These are phyloP conservation scores for Cairneyella variabilis DNA, from an alignment of 495 filamentous ascomycete species.

Conservation along the genomic window DNA sequence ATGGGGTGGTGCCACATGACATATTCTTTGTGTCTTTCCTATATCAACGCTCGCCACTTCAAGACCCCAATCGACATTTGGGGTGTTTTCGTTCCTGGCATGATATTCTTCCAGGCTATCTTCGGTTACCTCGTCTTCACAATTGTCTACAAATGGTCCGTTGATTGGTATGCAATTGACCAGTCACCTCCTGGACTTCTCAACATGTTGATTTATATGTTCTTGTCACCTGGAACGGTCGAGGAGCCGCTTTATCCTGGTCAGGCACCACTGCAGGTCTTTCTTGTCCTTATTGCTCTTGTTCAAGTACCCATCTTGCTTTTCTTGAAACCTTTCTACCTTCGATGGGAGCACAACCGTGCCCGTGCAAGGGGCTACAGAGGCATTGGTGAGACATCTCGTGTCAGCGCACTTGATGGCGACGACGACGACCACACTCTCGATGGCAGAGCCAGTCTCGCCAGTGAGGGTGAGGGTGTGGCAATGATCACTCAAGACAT, in stretches of 20 bases:
- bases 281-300: slow-evolving; percentile 79
- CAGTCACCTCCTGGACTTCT: slow-evolving; percentile 75
- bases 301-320: slow-evolving; percentile 85
- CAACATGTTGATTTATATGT: slow-evolving; percentile 99
- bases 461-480: slow-evolving; percentile 79
- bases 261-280: slow-evolving; percentile 69
- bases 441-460: slow-evolving; percentile 66
- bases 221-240: slow-evolving; percentile 78
- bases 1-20: slow-evolving; percentile 98
- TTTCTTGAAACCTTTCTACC: slow-evolving; percentile 91
- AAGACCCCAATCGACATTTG: slow-evolving; percentile 90
- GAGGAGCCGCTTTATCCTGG: slow-evolving; percentile 68
- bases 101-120: slow-evolving; percentile 99
- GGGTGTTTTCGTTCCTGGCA: slow-evolving; percentile 94
- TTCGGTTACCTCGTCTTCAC: slow-evolving; percentile 94
- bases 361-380: slow-evolving; percentile 86
- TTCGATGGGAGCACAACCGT: slow-evolving; percentile 87
- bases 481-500: slow-evolving; percentile 90
- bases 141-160: slow-evolving; percentile 94
- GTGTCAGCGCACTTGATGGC: slow-evolving; percentile 80
- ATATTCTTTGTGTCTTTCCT: slow-evolving; percentile 89
- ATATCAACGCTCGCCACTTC: slow-evolving; percentile 91
- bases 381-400: slow-evolving; percentile 80
- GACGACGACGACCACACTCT: slow-evolving; percentile 64
- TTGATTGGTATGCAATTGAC: slow-evolving; percentile 74